These are phyloP conservation scores for Gremmenia infestans DNA, from an alignment of 2,329 filamentous ascomycete genomes.

Conservation along the genomic window DNA sequence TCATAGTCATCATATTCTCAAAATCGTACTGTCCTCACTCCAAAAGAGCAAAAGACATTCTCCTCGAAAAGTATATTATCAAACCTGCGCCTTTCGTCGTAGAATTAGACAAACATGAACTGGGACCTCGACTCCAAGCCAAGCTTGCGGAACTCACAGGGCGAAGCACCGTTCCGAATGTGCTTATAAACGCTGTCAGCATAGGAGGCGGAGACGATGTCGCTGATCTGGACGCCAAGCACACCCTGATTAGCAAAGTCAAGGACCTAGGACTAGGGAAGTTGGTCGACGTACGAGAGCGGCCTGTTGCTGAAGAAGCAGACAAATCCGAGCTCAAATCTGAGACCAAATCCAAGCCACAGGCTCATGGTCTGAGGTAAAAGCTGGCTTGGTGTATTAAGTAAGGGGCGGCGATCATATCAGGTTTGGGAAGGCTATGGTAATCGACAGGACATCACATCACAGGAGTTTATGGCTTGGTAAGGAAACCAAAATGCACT, in stretches of 20 bases:
- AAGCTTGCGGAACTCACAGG: constrained; percentile 69
- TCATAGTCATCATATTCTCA: constrained; percentile 88
- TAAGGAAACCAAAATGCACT: not conserved
- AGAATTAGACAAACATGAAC: constrained; percentile 77
- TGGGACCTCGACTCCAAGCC: constrained; percentile 69
- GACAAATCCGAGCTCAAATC: not conserved
- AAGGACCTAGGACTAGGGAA: constrained; percentile 68
- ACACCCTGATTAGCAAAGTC: constrained; percentile 66
- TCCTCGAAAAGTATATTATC: constrained; percentile 81
- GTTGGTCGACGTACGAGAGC: constrained; percentile 15
- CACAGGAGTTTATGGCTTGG: constrained; percentile 1
- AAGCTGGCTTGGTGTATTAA: not conserved
- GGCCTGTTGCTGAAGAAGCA: not conserved
- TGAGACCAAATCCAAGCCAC: not conserved
- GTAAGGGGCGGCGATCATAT: not conserved
- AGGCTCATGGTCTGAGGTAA: constrained; percentile 1
- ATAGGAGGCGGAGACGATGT: constrained; percentile 91
- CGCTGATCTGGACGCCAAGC: constrained; percentile 60
- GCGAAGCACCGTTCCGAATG: constrained; percentile 83
- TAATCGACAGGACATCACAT: not conserved
- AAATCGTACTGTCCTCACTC: constrained; percentile 91
- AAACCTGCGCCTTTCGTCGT: constrained; percentile 79
- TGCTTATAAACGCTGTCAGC: constrained; percentile 80
- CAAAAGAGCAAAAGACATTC: constrained; percentile 75
- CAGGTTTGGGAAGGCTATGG: not conserved